Conservation (phyloP, 2,329 filamentous ascomycete species). For the Clonostachys solani region DNA sequence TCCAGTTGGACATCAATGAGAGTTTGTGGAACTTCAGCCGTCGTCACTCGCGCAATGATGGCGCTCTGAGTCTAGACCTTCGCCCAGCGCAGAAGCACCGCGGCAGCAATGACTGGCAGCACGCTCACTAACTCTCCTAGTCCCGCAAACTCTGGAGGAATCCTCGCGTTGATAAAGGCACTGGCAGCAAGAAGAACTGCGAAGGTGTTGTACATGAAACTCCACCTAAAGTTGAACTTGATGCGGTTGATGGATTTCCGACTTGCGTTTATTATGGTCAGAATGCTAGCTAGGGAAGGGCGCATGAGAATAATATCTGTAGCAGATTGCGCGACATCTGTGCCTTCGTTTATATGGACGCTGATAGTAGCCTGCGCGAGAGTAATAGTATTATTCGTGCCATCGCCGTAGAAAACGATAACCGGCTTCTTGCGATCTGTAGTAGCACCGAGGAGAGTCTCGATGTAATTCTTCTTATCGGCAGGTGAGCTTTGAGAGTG, state of each 20-base stretch:
- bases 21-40: too few relatives aligned
- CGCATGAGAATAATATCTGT: conserved; percentile 55
- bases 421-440: conserved; percentile 28
- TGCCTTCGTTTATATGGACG: conserved; percentile 46
- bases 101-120: conserved; percentile 55
- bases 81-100: conserved; percentile 37
- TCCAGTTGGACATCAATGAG: too few relatives aligned
- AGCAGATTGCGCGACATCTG: conserved; percentile 49
- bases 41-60: too few relatives aligned
- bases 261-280: conserved; percentile 44
- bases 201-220: conserved; percentile 56
- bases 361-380: conserved; percentile 56
- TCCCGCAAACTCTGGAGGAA: conserved; percentile 48
- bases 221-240: conserved; percentile 60
- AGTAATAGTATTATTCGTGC: conserved; percentile 60
- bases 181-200: conserved; percentile 58
- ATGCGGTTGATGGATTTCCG: conserved; percentile 31
- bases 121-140: conserved; percentile 64
- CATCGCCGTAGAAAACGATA: conserved; percentile 54
- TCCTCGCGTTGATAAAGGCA: conserved; percentile 47
- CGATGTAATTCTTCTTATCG: conserved; percentile 41
- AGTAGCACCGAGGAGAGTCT: conserved; percentile 2
- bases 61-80: too few relatives aligned
- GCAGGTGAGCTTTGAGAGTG: conserved; percentile 36
- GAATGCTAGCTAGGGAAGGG: conserved; percentile 42